Evolutionary conservation across 768 basidiomycete species (phyloP).

Genomic region (Phallus indusiatus): DNA sequence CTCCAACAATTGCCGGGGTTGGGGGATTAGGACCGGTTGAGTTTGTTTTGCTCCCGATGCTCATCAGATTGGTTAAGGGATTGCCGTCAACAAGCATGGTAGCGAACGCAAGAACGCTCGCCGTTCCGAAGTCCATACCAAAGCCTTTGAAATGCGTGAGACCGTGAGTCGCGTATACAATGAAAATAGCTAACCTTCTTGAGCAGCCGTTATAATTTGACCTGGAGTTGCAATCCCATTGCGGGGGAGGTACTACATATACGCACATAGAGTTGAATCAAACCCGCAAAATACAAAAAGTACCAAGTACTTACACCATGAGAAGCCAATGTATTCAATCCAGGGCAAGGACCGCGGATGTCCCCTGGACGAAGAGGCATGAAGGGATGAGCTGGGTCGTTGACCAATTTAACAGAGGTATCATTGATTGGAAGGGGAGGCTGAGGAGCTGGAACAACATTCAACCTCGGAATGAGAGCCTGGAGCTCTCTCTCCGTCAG

Average conservation of each 20-base stretch:
- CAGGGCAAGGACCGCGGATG: constrained; percentile 7
- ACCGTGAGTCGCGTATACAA: too few species aligned
- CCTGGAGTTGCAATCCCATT: constrained; percentile 6
- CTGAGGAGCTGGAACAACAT: background rate
- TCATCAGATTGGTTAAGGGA: constrained; percentile 6
- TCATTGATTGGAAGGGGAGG: constrained; percentile 1
- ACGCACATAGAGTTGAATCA: background rate
- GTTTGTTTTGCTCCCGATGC: background rate
- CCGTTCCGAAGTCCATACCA: constrained; percentile 1
- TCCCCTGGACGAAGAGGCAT: background rate
- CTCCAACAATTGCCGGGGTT: background rate
- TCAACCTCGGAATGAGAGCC: background rate
- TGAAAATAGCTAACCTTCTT: background rate
- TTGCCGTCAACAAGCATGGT: constrained; percentile 8
- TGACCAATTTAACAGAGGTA: constrained; percentile 1
- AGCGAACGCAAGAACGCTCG: background rate
- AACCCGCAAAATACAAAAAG: background rate
- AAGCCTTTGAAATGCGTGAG: background rate
- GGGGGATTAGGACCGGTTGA: background rate
- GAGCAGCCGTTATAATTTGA: constrained; percentile 5
- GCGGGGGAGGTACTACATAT: constrained; percentile 4
- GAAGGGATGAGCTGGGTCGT: constrained; percentile 1
- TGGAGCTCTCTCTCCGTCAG: background rate
- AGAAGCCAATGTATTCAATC: constrained; percentile 5
- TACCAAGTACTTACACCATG: constrained; percentile 1